Percentiles rank a stretch among this genome's conserved stretches.
phyloP scores from a whole-genome alignment of 352 stramenopile genomes.

The Pilasporangium apinafurcum region DNA sequence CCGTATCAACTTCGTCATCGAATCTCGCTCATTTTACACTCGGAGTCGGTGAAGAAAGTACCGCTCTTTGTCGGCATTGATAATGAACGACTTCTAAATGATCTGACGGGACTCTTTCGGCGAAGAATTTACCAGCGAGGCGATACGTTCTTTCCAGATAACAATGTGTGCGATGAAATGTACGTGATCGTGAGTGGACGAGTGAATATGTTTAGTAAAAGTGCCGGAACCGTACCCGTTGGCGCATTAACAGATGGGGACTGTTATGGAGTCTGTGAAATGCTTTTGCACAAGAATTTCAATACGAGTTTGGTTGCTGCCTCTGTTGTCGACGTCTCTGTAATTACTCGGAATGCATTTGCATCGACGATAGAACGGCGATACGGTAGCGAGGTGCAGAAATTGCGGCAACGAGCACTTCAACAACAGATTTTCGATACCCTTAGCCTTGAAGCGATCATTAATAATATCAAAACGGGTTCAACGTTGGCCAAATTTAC shows the following conservation, averaged over 20 bases:
- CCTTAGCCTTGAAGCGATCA: constrained; percentile 36
- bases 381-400: constrained; percentile 36
- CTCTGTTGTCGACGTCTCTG: constrained; percentile 44
- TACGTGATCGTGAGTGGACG: constrained; percentile 56
- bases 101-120: constrained; percentile 67
- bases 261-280: constrained; percentile 57
- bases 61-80: constrained; percentile 46
- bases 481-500: constrained; percentile 39
- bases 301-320: constrained; percentile 39
- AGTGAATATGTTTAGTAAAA: constrained; percentile 54
- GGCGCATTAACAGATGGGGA: constrained; percentile 44
- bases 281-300: constrained; percentile 55
- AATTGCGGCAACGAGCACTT: constrained; percentile 24
- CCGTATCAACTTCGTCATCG: constrained; percentile 52
- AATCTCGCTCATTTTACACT: constrained; percentile 68
- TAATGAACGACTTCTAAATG: constrained; percentile 49
- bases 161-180: constrained; percentile 61
- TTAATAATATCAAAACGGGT: constrained; percentile 36
- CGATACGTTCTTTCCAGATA: constrained; percentile 49
- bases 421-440: constrained; percentile 44
- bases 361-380: constrained; percentile 31
- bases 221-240: constrained; percentile 25
- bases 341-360: constrained; percentile 44
- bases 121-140: constrained; percentile 58
- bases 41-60: constrained; percentile 56